phyloP scores from a whole-genome alignment of 495 filamentous ascomycete genomes.

The Daldinia caldariorum region DNA sequence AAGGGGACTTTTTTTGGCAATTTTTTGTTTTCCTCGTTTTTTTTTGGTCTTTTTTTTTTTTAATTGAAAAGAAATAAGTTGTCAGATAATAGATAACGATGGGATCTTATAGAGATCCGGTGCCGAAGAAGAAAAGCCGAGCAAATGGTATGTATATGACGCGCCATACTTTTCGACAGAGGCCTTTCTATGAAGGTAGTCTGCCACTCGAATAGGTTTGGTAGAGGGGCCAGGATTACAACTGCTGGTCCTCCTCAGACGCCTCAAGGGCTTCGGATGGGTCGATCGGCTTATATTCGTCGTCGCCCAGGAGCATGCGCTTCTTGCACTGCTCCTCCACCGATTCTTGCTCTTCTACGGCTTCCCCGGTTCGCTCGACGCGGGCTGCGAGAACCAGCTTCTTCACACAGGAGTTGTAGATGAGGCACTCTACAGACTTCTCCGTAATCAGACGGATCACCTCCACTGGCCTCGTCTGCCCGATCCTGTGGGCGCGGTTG shows the following conservation, averaged over 20 bases:
- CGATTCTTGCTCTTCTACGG: constrained; percentile 44
- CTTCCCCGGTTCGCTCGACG: constrained; percentile 60
- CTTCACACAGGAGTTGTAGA: constrained; percentile 85
- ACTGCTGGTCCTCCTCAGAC: constrained; percentile 1
- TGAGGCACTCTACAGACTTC: constrained; percentile 92
- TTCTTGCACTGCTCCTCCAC: constrained; percentile 45
- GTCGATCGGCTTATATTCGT: constrained; percentile 9
- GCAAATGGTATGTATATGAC: neutral
- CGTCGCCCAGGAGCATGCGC: constrained; percentile 44
- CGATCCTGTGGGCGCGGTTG: constrained; percentile 94
- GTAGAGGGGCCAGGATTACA: neutral
- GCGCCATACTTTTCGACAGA: neutral
- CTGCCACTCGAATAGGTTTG: neutral
- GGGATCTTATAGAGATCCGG: neutral
- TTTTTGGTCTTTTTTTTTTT: neutral
- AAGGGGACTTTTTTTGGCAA: neutral
- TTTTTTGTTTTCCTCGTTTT: neutral
- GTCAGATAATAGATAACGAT: neutral
- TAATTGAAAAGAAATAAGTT: neutral
- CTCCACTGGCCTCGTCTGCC: constrained; percentile 89
- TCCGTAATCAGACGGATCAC: constrained; percentile 80
- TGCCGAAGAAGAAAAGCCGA: neutral
- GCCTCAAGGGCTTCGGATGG: neutral
- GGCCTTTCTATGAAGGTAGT: constrained; percentile 9
- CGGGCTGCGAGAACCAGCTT: constrained; percentile 92